Evolutionary conservation across 2,329 filamentous ascomycete genomes (phyloP).

Genomic region (Aureobasidium sp.): DNA sequence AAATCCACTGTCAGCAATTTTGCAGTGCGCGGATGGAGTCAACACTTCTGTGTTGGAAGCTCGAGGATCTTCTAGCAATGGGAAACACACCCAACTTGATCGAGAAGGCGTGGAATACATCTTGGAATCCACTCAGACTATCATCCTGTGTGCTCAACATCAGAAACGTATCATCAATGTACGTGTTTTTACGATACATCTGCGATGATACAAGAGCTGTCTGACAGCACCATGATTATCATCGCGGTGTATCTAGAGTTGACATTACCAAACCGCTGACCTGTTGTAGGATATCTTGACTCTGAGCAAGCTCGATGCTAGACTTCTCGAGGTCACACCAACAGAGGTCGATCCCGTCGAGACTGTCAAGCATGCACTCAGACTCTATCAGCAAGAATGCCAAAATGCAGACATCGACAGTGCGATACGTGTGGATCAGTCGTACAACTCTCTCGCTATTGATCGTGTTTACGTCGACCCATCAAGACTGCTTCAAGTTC

Average conservation of each 20-base stretch:
- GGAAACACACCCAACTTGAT: not conserved
- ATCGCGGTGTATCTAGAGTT: not conserved
- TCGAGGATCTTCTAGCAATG: conserved; percentile 35
- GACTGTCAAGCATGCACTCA: conserved; percentile 55
- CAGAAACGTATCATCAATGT: conserved; percentile 14
- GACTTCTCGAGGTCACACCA: conserved; percentile 48
- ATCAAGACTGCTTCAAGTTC: conserved; percentile 21
- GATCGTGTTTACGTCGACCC: conserved; percentile 22
- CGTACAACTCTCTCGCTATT: conserved; percentile 41
- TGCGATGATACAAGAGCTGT: not conserved
- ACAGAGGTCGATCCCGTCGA: conserved; percentile 54
- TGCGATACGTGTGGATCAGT: conserved; percentile 49
- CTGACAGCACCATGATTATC: not conserved
- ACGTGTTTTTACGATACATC: not conserved
- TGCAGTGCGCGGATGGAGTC: conserved; percentile 36
- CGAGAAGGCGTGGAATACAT: conserved; percentile 34
- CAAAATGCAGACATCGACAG: conserved; percentile 56
- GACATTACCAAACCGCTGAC: conserved; percentile 31
- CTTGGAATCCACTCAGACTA: conserved; percentile 27
- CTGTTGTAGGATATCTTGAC: conserved; percentile 31
- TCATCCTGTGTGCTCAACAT: conserved; percentile 22
- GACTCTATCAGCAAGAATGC: conserved; percentile 65
- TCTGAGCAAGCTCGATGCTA: conserved; percentile 27
- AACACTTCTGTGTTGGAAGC: conserved; percentile 36
- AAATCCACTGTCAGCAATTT: conserved; percentile 34